Conservation (phyloP, 352 stramenopile genomes). For the Phytophthora vignae region DNA sequence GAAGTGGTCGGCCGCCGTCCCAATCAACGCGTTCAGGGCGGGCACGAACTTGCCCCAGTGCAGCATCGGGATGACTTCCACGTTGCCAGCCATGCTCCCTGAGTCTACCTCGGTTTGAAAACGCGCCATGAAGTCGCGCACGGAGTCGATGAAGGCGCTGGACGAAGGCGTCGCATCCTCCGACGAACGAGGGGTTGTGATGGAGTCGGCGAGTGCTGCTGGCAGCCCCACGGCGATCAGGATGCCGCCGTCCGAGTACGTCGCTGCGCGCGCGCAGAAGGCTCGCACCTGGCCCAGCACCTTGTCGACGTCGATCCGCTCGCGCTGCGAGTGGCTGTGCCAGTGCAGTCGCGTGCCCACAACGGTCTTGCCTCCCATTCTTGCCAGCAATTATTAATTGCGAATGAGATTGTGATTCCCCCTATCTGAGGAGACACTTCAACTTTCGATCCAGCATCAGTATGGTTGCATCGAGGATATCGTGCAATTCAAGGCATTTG, state of each 20-base stretch:
- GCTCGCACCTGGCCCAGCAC: slow-evolving; percentile 52
- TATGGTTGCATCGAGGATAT: no score
- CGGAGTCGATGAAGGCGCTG: slow-evolving; percentile 47
- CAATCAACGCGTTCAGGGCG: slow-evolving; percentile 94
- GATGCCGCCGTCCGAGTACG: slow-evolving; percentile 57
- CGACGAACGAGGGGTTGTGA: slow-evolving; percentile 11
- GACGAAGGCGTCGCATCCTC: slow-evolving; percentile 13
- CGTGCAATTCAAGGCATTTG: no score
- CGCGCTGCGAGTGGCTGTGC: slow-evolving; percentile 62
- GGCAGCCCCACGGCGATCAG: slow-evolving; percentile 64
- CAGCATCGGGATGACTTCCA: slow-evolving; percentile 91
- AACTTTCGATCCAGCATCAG: not conserved
- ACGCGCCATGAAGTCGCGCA: slow-evolving; percentile 48
- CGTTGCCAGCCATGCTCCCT: slow-evolving; percentile 24
- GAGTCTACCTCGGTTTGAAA: slow-evolving; percentile 37
- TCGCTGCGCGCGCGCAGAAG: slow-evolving; percentile 59
- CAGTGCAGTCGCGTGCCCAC: slow-evolving; percentile 77
- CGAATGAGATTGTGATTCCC: not conserved
- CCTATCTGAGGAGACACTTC: slow-evolving; percentile 14
- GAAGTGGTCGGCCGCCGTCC: slow-evolving; percentile 69
- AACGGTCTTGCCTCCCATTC: slow-evolving; percentile 43
- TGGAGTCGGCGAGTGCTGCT: slow-evolving; percentile 14
- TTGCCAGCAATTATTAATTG: not conserved
- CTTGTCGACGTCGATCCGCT: slow-evolving; percentile 54
- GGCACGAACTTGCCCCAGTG: slow-evolving; percentile 96